Base-by-base conservation (phyloP, 1,284 basidiomycete species). In the Erythrobasidium hasegawianum region DNA sequence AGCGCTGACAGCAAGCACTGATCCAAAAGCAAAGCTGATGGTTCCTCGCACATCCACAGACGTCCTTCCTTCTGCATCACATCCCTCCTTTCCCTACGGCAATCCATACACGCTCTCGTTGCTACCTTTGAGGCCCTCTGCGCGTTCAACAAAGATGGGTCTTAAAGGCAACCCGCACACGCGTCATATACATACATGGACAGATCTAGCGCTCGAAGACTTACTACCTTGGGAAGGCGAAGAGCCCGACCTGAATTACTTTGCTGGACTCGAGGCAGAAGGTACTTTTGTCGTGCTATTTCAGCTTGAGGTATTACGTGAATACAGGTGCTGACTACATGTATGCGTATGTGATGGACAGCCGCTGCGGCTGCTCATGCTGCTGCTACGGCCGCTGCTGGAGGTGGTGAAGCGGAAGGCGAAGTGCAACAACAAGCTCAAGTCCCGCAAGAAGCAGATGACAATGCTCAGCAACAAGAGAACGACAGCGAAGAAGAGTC, bases 1-100 rank as follows among this genome's bases (percentile, higher is more conserved):
- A 22, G 39, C 24, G 3, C 29, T 22, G 47, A 1, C 1, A 5
- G 27, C n/a, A n/a, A n/a, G n/a, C n/a, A n/a, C n/a, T n/a, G n/a
- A n/a, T n/a, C n/a, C n/a, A n/a, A n/a, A n/a, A n/a, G n/a, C n/a
- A n/a, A n/a, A n/a, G n/a, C n/a, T n/a, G n/a, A n/a, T n/a, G n/a
- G n/a, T n/a, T n/a, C n/a, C n/a, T n/a, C n/a, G n/a, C 1, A 18
- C n/a, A n/a, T n/a, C n/a, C n/a, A n/a, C 69, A 73, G 72, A 66
- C 13, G 59, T 71, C 27, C 68, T 74, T 0, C 73, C 73, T 14
- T 70, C 71, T 8, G 61, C 70, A n/a, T 66, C 72, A 29, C 73
- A 74, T 43, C 72, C 72, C 2, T 73, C 72, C 7, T 74, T 71
- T 58, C 73, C 73, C 2, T 74, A 73, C 68, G 73, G 73, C 40